Evolutionary conservation across 208 protist genomes (phyloP), one percentile per base, ranked within the genome.

Genomic region (Phytomonas francai): DNA sequence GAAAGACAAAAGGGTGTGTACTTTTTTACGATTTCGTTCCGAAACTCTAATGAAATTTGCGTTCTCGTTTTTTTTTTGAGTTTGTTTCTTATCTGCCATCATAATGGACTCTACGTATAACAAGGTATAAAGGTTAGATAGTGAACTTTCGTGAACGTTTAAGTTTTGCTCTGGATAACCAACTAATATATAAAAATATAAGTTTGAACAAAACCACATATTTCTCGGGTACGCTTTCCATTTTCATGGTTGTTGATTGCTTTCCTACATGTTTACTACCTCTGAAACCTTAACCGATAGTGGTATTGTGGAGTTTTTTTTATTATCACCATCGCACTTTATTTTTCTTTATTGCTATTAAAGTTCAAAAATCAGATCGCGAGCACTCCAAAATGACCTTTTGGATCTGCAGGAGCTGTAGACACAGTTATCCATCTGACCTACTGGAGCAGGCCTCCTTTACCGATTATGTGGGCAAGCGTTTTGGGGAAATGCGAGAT

Each of bases 381-480:
- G 16, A 9, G 25, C 34, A 25, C 65, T 63, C 7, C 9, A 34
- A 31, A 59, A 85, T 85, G 78, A 28, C 84, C 11, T 70, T 87
- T 51, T 75, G 84, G 78, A 72, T 95, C 25, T 95, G 90, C 64
- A 84, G 81, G 14, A 84, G 83, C 72, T 96, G 90, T 39, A 76
- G 81, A 3, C 84, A 93, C 78, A 77, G 64, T 63, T 96, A 91
- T 63, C 90, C 90, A 2, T 61, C 71, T 12, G 75, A 65, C 19
- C 59, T 79, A 54, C 74, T 95, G 14, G 63, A 70, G 29, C 73
- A 78, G 56, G 81, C 80, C 31, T 71, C 80, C 63, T 93, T 95
- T 71, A 90, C 76, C 63, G 86, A 91, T 19, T 80, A 84, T 54
- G 77, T 95, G 2, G 80, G 79, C 25, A 73, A 81, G 27, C 80